Base-by-base conservation (phyloP, 2,329 filamentous ascomycete species). In the Curvularia spicifera region DNA sequence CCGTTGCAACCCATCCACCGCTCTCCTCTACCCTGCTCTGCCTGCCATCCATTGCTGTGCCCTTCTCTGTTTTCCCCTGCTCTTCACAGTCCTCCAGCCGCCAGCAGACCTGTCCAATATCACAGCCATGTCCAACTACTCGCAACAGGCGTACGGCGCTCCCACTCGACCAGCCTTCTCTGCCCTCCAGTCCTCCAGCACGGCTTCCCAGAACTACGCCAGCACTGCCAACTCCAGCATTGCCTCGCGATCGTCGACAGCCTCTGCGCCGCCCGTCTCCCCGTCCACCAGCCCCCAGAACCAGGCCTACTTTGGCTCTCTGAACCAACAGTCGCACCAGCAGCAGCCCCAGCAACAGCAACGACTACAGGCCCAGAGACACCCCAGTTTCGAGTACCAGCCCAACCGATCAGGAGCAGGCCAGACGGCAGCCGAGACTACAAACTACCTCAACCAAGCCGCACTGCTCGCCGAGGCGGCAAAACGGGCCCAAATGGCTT, bases 401-500 rank as follows among this genome's bases (percentile, higher is more conserved):
- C 74, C 76, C 31, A 75, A 75, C 50, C 64, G 76, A 26, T 57
- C 71, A 5, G 71, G 68, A 8, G 71, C 76, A 18, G 76, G 75
- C 33, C 59, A 67, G 22, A 77, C 74, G 2, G 71, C 73, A 48
- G 76, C 77, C 39, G 80, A 81, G 69, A 86, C 84, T 1, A 81
- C 82, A 9, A 83, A 82, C 4, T 93, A 93, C 73, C 83, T 96
- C 59, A 87, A 89, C 69, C 89, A 96, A 77, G 91, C 94, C 71
- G 94, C 86, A 57, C 85, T 97, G 29, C 85, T 97, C 42, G 93
- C 93, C 35, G 94, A 98, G 81, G 94, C 94, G 1, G 94, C 93
- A 43, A 97, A 96, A 79, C 84, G 93, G 42, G 94, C 94, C 9
- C 92, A 97, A 78, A 91, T 97, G 83, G 91, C 91, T 42, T 88